These are phyloP conservation scores for Trichosporon asahii DNA, from an alignment of 1,284 basidiomycete species.

Conservation along the genomic window DNA sequence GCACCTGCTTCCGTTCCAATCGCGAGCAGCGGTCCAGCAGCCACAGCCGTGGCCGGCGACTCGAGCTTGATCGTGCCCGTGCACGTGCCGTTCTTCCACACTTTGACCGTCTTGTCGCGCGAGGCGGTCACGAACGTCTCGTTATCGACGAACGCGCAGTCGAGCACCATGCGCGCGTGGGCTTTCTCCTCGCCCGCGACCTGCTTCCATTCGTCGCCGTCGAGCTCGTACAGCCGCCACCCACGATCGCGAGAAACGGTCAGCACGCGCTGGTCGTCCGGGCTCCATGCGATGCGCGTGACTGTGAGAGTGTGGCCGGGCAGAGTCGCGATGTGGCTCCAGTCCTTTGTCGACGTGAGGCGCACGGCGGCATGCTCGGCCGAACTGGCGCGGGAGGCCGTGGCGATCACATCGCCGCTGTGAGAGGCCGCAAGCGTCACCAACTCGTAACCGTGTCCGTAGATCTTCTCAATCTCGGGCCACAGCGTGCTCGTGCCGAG, in stretches of 20 bases:
- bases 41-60: conserved; percentile 50
- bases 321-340: conserved; percentile 59
- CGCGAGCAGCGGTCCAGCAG: conserved; percentile 40
- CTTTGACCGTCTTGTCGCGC: conserved; percentile 82
- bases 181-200: conserved; percentile 69
- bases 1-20: conserved; percentile 51
- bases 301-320: conserved; percentile 82
- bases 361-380: conserved; percentile 86
- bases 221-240: conserved; percentile 75
- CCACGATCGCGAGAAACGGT: conserved; percentile 87
- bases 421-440: conserved; percentile 72
- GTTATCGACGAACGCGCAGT: conserved; percentile 72
- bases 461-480: conserved; percentile 96
- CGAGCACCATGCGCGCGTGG: conserved; percentile 93
- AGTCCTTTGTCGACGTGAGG: conserved; percentile 69
- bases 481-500: conserved; percentile 83
- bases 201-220: conserved; percentile 57
- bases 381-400: conserved; percentile 82
- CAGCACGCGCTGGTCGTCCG: conserved; percentile 71
- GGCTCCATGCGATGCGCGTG: conserved; percentile 83
- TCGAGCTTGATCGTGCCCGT: conserved; percentile 43
- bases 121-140: conserved; percentile 88
- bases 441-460: conserved; percentile 96
- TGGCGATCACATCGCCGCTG: conserved; percentile 71
- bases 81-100: conserved; percentile 15